These are phyloP conservation scores for Lotmaria passim DNA, from an alignment of 208 protist species.

Conservation along the genomic window DNA sequence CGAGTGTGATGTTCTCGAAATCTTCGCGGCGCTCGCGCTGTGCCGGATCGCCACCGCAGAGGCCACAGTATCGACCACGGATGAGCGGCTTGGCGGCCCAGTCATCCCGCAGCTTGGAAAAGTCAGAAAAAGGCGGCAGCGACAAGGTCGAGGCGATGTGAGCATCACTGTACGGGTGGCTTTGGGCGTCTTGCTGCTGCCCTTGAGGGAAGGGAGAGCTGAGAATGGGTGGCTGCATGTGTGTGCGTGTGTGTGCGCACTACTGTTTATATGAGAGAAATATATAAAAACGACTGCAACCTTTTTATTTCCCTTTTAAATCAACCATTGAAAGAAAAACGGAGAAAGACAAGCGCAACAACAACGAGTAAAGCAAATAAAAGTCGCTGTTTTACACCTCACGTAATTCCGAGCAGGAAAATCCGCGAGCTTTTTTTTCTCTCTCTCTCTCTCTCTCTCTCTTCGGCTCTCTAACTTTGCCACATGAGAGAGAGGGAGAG, in stretches of 20 bases:
- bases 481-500: no score
- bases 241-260: background rate
- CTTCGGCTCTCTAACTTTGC: no score
- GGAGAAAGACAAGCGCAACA: no score
- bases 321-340: no score
- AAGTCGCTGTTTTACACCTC: no score
- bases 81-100: constrained; percentile 34
- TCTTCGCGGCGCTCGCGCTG: constrained; percentile 48
- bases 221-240: constrained; percentile 6
- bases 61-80: constrained; percentile 54
- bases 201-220: background rate
- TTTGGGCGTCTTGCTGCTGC: background rate
- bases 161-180: constrained; percentile 35
- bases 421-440: no score
- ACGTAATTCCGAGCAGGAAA: no score
- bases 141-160: constrained; percentile 49
- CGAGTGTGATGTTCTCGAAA: constrained; percentile 42
- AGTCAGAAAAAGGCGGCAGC: constrained; percentile 47
- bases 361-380: no score
- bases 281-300: no score
- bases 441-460: no score
- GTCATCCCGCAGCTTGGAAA: constrained; percentile 50
- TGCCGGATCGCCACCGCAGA: constrained; percentile 59
- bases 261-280: no score
- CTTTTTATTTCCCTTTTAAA: no score